A percentile compares a stretch with the other conserved stretches of the same genome.
Conservation (phyloP, 306 rosid species). For the Mimosa bimucronata region DNA sequence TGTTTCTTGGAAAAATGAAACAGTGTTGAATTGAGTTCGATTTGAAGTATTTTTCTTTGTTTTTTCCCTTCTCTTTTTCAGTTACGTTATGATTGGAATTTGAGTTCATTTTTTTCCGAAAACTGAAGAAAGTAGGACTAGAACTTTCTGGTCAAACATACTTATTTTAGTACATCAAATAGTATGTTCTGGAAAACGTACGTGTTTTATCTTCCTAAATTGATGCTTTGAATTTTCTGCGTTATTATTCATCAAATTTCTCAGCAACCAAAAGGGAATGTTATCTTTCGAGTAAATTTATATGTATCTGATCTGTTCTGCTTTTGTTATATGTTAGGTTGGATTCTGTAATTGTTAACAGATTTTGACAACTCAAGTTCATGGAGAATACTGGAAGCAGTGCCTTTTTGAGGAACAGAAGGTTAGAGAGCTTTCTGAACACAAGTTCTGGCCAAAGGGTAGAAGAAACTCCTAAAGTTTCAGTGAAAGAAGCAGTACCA, state of each 20-base stretch:
- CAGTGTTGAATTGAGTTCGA: not conserved
- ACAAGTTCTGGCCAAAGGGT: slow-evolving; percentile 49
- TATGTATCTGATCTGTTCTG: slow-evolving; percentile 24
- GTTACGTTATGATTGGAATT: not conserved
- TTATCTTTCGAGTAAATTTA: not conserved
- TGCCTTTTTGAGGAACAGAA: slow-evolving; percentile 54
- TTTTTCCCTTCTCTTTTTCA: not conserved
- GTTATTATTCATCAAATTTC: slow-evolving; percentile 14
- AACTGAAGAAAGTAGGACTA: not conserved
- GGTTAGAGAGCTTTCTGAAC: slow-evolving; percentile 55
- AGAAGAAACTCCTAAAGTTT: slow-evolving; percentile 37
- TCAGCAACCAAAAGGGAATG: slow-evolving; percentile 28
- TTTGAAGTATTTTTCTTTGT: not conserved
- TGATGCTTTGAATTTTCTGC: not conserved
- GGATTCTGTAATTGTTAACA: not conserved
- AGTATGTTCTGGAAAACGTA: not conserved
- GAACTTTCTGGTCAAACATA: slow-evolving; percentile 1
- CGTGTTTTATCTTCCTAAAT: not conserved
- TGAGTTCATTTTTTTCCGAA: not conserved
- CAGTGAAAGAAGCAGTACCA: slow-evolving; percentile 35
- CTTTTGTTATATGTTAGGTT: slow-evolving; percentile 6
- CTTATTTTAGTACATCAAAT: not conserved
- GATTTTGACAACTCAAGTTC: too few relatives aligned
- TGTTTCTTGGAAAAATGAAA: not conserved
- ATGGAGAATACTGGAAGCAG: slow-evolving; percentile 47